A percentile compares a stretch with the other conserved stretches of the same genome.
phyloP scores from a whole-genome alignment of 495 filamentous ascomycete genomes.

The Penicillium fimorum region DNA sequence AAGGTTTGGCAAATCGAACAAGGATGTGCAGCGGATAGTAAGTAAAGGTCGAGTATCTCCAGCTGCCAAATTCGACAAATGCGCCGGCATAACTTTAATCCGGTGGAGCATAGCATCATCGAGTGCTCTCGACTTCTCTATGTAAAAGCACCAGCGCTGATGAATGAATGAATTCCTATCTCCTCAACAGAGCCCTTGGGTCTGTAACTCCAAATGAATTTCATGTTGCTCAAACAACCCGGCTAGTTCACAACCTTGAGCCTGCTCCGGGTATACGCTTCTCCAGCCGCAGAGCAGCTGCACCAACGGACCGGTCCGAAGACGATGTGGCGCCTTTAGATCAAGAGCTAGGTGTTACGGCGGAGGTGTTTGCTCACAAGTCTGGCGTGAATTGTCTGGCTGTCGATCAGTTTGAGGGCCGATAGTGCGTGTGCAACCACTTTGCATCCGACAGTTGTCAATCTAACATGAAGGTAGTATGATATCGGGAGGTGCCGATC shows the following conservation, averaged over 20 bases:
- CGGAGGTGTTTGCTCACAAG: conserved; percentile 60
- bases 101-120: conserved; percentile 22
- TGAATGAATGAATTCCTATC: conserved; percentile 76
- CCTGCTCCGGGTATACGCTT: conserved; percentile 65
- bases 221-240: conserved; percentile 59
- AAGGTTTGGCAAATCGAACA: conserved; percentile 1
- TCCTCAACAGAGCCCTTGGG: conserved; percentile 71
- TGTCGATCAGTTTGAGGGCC: conserved; percentile 73
- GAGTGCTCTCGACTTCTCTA: background rate
- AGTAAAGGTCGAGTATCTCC: background rate
- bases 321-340: conserved; percentile 15
- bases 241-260: conserved; percentile 59
- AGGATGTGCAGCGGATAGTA: background rate
- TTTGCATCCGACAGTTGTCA: background rate
- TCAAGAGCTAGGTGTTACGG: conserved; percentile 21
- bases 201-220: conserved; percentile 58
- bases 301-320: conserved; percentile 12
- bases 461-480: conserved; percentile 50
- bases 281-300: conserved; percentile 51
- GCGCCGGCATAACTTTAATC: conserved; percentile 29
- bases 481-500: conserved; percentile 78
- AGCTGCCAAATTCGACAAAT: conserved; percentile 13
- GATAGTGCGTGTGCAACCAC: conserved; percentile 54
- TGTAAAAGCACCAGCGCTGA: conserved; percentile 14
- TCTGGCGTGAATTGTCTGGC: conserved; percentile 73